A percentile compares a stretch with the other conserved stretches of the same genome.
Conservation (phyloP, 139 green algal genomes). For the Diplosphaera chodatii region DNA sequence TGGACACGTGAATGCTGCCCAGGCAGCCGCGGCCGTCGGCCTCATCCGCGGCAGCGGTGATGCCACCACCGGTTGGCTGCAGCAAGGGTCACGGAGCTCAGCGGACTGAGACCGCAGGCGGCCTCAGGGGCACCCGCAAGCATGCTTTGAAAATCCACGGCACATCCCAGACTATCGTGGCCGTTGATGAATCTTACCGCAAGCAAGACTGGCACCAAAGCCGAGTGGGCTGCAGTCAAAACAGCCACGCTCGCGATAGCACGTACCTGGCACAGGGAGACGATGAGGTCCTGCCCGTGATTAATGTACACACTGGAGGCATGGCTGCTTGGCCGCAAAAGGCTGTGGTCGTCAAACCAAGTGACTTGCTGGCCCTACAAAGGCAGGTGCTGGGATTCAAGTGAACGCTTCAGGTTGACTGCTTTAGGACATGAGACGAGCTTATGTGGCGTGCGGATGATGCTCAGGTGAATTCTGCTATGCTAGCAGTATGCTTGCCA, state of each 20-base stretch:
- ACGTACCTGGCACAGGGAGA: slow-evolving; percentile 42
- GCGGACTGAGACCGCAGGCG: too few relatives aligned
- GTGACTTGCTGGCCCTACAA: slow-evolving; percentile 40
- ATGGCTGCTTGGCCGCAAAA: slow-evolving; percentile 50
- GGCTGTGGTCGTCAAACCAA: slow-evolving; percentile 39
- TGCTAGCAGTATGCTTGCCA: neutral
- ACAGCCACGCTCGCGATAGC: neutral
- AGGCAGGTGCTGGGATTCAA: too few relatives aligned
- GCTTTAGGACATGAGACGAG: neutral
- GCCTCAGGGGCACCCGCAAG: neutral
- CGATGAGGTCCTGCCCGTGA: slow-evolving; percentile 42
- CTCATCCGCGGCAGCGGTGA: neutral
- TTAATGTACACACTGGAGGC: slow-evolving; percentile 59
- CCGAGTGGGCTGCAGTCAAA: neutral
- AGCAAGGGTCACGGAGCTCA: too few relatives aligned
- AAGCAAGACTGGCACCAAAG: neutral
- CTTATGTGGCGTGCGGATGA: neutral
- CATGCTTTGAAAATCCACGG: neutral
- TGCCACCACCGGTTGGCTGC: neutral
- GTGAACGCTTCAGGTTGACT: neutral
- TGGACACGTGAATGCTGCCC: neutral
- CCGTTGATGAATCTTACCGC: neutral
- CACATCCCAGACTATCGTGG: neutral
- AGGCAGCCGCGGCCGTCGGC: neutral
- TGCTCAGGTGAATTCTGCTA: neutral